phyloP scores from a whole-genome alignment of 345 rosid species.

The Syzygium aromaticum region DNA sequence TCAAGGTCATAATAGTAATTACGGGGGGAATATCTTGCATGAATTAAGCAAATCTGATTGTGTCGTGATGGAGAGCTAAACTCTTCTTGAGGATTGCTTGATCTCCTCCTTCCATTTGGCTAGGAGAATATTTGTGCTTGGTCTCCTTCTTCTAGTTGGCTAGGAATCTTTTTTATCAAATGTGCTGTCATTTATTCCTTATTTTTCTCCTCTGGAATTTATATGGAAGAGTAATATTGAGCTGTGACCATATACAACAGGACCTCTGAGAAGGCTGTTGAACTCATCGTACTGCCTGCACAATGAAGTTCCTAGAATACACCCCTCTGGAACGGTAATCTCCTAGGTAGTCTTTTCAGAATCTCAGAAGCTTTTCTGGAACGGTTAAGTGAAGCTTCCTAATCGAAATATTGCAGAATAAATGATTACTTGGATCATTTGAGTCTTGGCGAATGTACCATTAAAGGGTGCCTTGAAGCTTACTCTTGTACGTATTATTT shows the following conservation, averaged over 20 bases:
- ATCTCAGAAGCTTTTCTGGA: not conserved
- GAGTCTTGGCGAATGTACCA: conserved; percentile 70
- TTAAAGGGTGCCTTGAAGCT: conserved; percentile 79
- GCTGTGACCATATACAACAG: not conserved
- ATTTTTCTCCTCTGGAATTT: not conserved
- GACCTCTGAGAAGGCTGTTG: not conserved
- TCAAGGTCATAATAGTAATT: not conserved
- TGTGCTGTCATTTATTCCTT: not conserved
- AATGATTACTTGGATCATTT: conserved; percentile 57
- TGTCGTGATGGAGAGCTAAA: not conserved
- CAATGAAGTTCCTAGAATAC: conserved; percentile 87
- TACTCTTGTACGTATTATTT: conserved; percentile 58
- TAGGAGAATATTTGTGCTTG: not conserved
- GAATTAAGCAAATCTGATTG: not conserved
- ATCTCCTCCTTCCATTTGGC: not conserved
- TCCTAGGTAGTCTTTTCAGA: not conserved
- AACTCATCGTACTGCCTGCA: not conserved
- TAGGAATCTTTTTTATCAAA: not conserved
- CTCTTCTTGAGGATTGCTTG: not conserved
- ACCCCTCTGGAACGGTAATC: conserved; percentile 61
- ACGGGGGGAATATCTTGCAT: not conserved
- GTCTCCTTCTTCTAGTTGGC: not conserved
- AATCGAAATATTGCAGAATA: conserved; percentile 30
- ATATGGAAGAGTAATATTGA: not conserved
- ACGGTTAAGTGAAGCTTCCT: not conserved